A percentile compares a stretch with the other conserved stretches of the same genome.
Evolutionary conservation across 2,329 filamentous ascomycete species (phyloP).

Genomic region (Fusarium sororula): DNA sequence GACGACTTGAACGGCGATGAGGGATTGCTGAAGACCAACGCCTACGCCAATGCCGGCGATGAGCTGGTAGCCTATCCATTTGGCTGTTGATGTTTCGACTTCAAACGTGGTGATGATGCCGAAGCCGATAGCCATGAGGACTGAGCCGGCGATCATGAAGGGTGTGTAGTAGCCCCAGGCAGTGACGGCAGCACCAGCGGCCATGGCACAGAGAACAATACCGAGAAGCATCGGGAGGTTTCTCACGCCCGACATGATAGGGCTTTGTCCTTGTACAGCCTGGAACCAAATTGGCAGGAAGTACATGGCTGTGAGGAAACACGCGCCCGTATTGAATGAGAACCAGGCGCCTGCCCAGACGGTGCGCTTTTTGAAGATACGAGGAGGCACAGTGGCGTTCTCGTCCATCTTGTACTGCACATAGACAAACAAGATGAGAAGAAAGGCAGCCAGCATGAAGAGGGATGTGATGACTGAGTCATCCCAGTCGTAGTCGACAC

Average conservation of each 20-base stretch:
- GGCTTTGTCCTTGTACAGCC: slow-evolving; percentile 52
- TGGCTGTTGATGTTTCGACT: slow-evolving; percentile 43
- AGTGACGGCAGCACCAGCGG: slow-evolving; percentile 49
- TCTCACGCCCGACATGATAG: slow-evolving; percentile 52
- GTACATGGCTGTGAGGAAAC: slow-evolving; percentile 47
- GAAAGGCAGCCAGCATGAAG: slow-evolving; percentile 45
- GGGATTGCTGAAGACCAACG: slow-evolving; percentile 55
- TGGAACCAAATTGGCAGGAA: slow-evolving; percentile 59
- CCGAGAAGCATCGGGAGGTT: slow-evolving; percentile 53
- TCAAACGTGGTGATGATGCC: slow-evolving; percentile 55
- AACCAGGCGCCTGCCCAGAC: slow-evolving; percentile 50
- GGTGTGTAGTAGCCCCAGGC: slow-evolving; percentile 56
- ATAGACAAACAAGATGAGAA: slow-evolving; percentile 48
- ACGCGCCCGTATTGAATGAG: slow-evolving; percentile 51
- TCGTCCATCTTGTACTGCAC: slow-evolving; percentile 53
- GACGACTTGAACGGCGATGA: slow-evolving; percentile 55
- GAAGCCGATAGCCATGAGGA: slow-evolving; percentile 49
- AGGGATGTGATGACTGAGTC: slow-evolving; percentile 40
- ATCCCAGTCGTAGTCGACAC: slow-evolving; percentile 47
- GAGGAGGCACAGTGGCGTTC: slow-evolving; percentile 54
- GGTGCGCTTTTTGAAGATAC: slow-evolving; percentile 52
- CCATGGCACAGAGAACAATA: slow-evolving; percentile 48
- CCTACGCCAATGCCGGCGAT: slow-evolving; percentile 50
- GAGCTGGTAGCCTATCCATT: slow-evolving; percentile 58
- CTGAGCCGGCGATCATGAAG: slow-evolving; percentile 51